Conservation (phyloP, 2,329 filamentous ascomycete genomes). For the Aspergillus intermedius region DNA sequence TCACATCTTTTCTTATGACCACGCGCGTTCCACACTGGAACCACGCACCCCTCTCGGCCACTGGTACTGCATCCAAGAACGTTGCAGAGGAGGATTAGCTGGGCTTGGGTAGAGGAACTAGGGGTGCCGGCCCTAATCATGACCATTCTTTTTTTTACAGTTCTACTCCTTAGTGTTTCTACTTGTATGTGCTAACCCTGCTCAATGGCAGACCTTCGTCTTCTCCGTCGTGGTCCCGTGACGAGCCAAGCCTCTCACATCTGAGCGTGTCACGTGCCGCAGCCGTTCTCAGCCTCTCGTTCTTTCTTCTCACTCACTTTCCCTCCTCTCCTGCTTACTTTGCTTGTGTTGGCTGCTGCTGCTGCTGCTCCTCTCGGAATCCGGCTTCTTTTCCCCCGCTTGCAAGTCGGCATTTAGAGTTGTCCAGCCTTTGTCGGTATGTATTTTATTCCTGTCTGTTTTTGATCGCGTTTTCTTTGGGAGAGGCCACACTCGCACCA, state of each 20-base stretch:
- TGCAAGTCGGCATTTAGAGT: conserved; percentile 33
- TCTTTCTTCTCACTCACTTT: conserved; percentile 8
- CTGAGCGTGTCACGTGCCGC: no score
- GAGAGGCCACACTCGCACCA: conserved; percentile 2
- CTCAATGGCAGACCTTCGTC: background rate
- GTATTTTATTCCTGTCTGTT: conserved; percentile 18
- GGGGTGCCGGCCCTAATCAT: no score
- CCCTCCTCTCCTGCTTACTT: conserved; percentile 11
- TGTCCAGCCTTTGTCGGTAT: conserved; percentile 38
- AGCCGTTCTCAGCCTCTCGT: conserved; percentile 3
- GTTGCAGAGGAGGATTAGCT: conserved; percentile 4
- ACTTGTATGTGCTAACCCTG: no score
- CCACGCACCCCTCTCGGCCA: conserved; percentile 14
- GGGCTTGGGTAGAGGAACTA: no score
- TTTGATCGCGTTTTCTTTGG: conserved; percentile 5
- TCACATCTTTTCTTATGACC: background rate
- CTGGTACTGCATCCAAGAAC: conserved; percentile 14
- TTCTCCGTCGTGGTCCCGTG: conserved; percentile 22
- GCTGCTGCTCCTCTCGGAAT: conserved; percentile 26
- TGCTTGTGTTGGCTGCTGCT: conserved; percentile 17
- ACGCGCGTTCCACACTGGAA: conserved; percentile 18
- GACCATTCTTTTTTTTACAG: no score
- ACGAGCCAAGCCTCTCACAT: conserved; percentile 6
- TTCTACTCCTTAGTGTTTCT: no score
- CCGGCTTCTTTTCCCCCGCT: conserved; percentile 30